A percentile compares a stretch with the other conserved stretches of the same genome.
Conservation (phyloP, 2,329 filamentous ascomycete genomes). For the Fusarium sp. region DNA sequence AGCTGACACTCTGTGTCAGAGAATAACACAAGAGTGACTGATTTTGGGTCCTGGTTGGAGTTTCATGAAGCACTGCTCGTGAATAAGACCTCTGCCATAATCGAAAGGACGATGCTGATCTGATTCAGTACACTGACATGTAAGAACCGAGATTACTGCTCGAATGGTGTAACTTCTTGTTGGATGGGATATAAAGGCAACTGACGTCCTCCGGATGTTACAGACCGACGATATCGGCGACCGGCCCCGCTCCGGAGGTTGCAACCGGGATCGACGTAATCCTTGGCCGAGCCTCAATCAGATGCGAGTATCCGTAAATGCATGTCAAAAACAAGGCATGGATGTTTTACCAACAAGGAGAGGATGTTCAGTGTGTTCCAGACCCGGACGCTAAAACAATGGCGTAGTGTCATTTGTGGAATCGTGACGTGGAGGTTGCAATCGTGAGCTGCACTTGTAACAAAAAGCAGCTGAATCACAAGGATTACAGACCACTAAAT, state of each 20-base stretch:
- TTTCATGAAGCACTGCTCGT: neutral
- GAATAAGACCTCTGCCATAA: neutral
- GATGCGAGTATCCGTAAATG: neutral
- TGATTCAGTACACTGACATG: neutral
- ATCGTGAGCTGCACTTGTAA: neutral
- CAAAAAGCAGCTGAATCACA: slow-evolving; percentile 3
- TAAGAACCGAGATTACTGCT: neutral
- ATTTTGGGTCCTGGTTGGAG: no score
- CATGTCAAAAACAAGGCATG: slow-evolving; percentile 21
- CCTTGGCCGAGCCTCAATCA: slow-evolving; percentile 35
- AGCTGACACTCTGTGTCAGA: neutral
- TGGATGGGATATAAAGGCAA: neutral
- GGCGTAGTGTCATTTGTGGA: slow-evolving; percentile 22
- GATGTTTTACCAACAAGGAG: neutral
- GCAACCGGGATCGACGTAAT: slow-evolving; percentile 32
- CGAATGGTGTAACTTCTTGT: neutral
- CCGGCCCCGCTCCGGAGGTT: slow-evolving; percentile 37
- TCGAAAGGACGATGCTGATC: neutral
- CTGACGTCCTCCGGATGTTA: slow-evolving; percentile 18
- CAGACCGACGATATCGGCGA: slow-evolving; percentile 19
- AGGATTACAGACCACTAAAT: neutral
- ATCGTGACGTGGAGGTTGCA: slow-evolving; percentile 32
- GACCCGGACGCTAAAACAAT: neutral
- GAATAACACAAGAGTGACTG: neutral
- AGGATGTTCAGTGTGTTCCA: neutral